Evolutionary conservation across 1,284 basidiomycete species (phyloP).

Genomic region (Chondrostereum purpureum): DNA sequence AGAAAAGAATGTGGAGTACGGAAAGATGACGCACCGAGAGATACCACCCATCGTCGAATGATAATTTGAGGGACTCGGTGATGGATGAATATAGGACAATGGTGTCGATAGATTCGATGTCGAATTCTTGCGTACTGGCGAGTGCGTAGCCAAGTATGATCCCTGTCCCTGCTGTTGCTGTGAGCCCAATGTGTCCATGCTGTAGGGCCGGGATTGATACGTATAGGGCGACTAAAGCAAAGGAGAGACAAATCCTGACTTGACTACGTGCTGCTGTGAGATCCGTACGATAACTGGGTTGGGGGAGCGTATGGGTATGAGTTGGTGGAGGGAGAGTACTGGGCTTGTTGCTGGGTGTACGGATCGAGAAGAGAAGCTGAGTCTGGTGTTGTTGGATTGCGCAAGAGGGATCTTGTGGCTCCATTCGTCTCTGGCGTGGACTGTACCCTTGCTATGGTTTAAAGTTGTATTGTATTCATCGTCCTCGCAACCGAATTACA

Average conservation of each 20-base stretch:
- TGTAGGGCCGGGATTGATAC: slow-evolving; percentile 28
- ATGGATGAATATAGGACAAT: slow-evolving; percentile 52
- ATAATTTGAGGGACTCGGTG: slow-evolving; percentile 44
- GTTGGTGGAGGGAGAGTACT: slow-evolving; percentile 52
- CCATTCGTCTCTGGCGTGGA: slow-evolving; percentile 44
- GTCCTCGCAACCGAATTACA: no score
- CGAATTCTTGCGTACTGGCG: slow-evolving; percentile 39
- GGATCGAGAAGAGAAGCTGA: slow-evolving; percentile 51
- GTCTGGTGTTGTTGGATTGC: slow-evolving; percentile 40
- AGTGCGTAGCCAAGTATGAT: slow-evolving; percentile 39
- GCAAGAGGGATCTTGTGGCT: slow-evolving; percentile 53
- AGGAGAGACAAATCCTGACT: slow-evolving; percentile 46
- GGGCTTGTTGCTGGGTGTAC: slow-evolving; percentile 57
- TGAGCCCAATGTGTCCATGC: slow-evolving; percentile 59
- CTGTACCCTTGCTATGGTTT: slow-evolving; percentile 51
- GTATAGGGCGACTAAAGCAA: slow-evolving; percentile 54
- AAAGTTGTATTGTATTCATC: no score
- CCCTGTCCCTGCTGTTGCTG: slow-evolving; percentile 36
- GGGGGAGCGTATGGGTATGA: slow-evolving; percentile 49
- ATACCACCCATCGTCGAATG: slow-evolving; percentile 54
- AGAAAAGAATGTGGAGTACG: slow-evolving; percentile 11
- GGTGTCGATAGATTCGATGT: slow-evolving; percentile 64
- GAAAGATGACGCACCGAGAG: slow-evolving; percentile 46
- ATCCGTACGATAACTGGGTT: slow-evolving; percentile 42
- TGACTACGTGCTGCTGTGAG: slow-evolving; percentile 43